Base-by-base conservation (phyloP, 176 grass and related monocot genomes). In the Zoysia japonica region DNA sequence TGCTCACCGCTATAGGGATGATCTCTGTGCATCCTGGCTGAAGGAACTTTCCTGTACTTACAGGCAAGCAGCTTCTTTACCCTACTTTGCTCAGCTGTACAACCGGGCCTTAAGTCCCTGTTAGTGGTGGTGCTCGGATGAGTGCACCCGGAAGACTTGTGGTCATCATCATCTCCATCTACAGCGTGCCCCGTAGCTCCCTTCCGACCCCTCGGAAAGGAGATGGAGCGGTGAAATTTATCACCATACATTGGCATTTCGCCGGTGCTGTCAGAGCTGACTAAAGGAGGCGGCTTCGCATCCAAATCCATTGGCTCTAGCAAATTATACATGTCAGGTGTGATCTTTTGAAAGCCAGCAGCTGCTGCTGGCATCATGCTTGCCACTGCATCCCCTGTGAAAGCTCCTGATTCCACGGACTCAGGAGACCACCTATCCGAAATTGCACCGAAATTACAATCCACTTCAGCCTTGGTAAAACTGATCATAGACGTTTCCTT, bases 61-160 rank as follows among this genome's bases (percentile, higher is more conserved):
- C 72, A 70, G 56, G 83, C 61, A 35, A 89, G 86, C 57, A 93
- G 56, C 81, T 96, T 99, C 90, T 89, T 93, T 68, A 85, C 86
- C 77, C 62, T 85, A 85, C 76, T 91, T 63, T 75, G 78, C 15
- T 90, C 73, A 85, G 85, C 74, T 82, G 80, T 90, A 77, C 79
- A 88, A 55, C 87, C 85, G 74, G 86, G 46, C 67, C 81, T 86
- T 68, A 87, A 95, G 55, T 53, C 86, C 79, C 80, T 86, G 76
- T 83, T 91, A 85, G 83, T 87, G 47, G 82, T 13, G 62, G 81
- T 82, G 87, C 84, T 89, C 28, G 92, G 80, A 80, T 94, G 83
- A 20, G 90, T 99, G 84, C 92, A 99, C 75, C 88, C 92, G 66
- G 92, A 99, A 67, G 92, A 96, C 75, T 85, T 89, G 37, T 95